Percentiles rank a stretch among this genome's conserved stretches.
Evolutionary conservation across 441 rosid genomes (phyloP).

Genomic region (Francoa sonchifolia): DNA sequence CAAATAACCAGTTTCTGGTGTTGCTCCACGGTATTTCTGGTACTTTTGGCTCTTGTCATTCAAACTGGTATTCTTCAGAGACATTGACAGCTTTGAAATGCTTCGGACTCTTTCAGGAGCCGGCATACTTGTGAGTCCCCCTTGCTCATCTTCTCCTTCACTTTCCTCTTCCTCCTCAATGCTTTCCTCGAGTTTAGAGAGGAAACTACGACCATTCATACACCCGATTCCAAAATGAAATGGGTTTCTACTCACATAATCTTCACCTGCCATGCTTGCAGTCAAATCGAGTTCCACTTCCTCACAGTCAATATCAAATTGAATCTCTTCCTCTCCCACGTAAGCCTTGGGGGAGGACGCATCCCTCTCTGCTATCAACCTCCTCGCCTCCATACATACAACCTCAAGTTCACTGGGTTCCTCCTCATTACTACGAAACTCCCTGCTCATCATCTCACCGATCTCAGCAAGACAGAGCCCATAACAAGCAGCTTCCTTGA

Average conservation of each 20-base stretch:
- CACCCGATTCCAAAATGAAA: slow-evolving; percentile 8
- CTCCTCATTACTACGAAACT: slow-evolving; percentile 30
- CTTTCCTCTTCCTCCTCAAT: slow-evolving; percentile 19
- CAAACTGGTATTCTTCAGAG: slow-evolving; percentile 21
- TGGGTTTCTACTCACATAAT: slow-evolving; percentile 5
- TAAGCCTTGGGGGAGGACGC: slow-evolving; percentile 11
- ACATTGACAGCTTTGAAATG: slow-evolving; percentile 19
- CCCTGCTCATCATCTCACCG: slow-evolving; percentile 63
- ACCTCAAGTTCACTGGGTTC: slow-evolving; percentile 57
- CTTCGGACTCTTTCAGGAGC: slow-evolving; percentile 12
- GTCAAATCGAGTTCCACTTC: slow-evolving; percentile 7
- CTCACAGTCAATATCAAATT: slow-evolving; percentile 33
- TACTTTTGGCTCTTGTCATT: slow-evolving; percentile 23
- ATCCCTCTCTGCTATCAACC: slow-evolving; percentile 25
- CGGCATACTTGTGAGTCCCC: too few species aligned
- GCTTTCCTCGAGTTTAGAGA: slow-evolving; percentile 23
- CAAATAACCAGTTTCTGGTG: slow-evolving; percentile 15
- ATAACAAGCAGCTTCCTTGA: slow-evolving; percentile 37
- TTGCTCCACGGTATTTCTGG: slow-evolving; percentile 17
- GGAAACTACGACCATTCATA: slow-evolving; percentile 13
- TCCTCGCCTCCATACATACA: slow-evolving; percentile 40
- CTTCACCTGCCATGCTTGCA: neutral
- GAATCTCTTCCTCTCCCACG: slow-evolving; percentile 35
- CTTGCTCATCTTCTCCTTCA: slow-evolving; percentile 7
- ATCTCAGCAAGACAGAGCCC: slow-evolving; percentile 53